Evolutionary conservation across 129 eudicot species (phyloP).

Genomic region (Arctium minus): DNA sequence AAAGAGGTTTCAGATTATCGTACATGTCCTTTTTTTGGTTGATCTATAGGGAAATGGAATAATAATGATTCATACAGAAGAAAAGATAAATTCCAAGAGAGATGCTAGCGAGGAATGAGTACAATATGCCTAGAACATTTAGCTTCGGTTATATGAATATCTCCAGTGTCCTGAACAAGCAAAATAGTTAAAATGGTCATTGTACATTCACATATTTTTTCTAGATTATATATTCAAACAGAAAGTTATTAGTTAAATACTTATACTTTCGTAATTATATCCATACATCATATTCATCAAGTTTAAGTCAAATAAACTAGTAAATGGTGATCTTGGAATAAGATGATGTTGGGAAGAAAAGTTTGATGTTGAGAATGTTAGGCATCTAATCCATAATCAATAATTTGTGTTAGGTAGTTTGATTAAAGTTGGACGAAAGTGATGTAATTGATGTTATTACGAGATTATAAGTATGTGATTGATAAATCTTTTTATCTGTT

Average conservation of each 20-base stretch:
- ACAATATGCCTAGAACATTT: background rate
- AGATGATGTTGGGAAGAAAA: background rate
- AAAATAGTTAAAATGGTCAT: background rate
- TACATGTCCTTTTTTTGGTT: background rate
- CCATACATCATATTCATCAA: background rate
- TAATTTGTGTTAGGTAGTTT: background rate
- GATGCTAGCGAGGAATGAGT: background rate
- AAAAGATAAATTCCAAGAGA: background rate
- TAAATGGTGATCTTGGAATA: background rate
- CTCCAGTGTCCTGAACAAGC: background rate
- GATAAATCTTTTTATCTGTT: background rate
- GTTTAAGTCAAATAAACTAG: background rate
- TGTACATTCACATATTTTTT: background rate
- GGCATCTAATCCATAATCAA: background rate
- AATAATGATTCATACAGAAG: background rate
- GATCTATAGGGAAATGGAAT: background rate
- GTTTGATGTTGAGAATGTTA: background rate
- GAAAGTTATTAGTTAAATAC: background rate
- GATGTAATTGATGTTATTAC: background rate
- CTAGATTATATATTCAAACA: background rate
- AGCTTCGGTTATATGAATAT: background rate
- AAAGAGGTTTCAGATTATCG: background rate
- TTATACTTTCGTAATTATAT: background rate
- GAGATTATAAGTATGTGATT: background rate
- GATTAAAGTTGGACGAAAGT: background rate